Evolutionary conservation across 768 basidiomycete species (phyloP).

Genomic region (Boletus rufocinnamomeus): DNA sequence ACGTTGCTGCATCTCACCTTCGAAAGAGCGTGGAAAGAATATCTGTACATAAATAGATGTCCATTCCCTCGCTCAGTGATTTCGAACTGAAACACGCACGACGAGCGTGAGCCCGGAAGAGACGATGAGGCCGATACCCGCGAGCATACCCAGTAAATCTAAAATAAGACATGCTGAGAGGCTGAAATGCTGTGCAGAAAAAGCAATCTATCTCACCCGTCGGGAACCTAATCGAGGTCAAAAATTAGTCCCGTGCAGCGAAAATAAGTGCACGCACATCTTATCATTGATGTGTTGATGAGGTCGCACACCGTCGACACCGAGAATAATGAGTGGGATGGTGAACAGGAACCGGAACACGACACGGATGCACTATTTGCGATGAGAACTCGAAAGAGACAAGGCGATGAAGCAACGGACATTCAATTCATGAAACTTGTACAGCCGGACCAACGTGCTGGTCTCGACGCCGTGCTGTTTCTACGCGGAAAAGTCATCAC

Average conservation of each 20-base stretch:
- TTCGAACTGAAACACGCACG: no score
- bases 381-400: neutral
- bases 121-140: constrained; percentile 60
- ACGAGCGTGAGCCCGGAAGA: constrained; percentile 50
- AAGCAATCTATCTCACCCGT: no score
- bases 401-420: constrained; percentile 43
- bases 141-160: constrained; percentile 63
- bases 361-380: constrained; percentile 61
- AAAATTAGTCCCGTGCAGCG: no score
- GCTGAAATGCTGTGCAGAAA: no score
- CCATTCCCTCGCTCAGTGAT: no score
- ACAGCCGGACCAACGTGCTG: constrained; percentile 66
- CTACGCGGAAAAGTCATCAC: constrained; percentile 35
- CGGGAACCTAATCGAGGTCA: no score
- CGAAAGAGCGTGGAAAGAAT: constrained; percentile 80
- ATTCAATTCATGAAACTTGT: constrained; percentile 82
- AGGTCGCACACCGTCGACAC: constrained; percentile 64
- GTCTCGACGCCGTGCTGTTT: constrained; percentile 62
- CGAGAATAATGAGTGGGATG: constrained; percentile 63
- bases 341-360: constrained; percentile 74
- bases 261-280: constrained; percentile 36
- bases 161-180: neutral
- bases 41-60: constrained; percentile 25
- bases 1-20: constrained; percentile 70
- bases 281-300: constrained; percentile 67